phyloP scores from a whole-genome alignment of 495 filamentous ascomycete genomes.

The Penicillium flavigenum region DNA sequence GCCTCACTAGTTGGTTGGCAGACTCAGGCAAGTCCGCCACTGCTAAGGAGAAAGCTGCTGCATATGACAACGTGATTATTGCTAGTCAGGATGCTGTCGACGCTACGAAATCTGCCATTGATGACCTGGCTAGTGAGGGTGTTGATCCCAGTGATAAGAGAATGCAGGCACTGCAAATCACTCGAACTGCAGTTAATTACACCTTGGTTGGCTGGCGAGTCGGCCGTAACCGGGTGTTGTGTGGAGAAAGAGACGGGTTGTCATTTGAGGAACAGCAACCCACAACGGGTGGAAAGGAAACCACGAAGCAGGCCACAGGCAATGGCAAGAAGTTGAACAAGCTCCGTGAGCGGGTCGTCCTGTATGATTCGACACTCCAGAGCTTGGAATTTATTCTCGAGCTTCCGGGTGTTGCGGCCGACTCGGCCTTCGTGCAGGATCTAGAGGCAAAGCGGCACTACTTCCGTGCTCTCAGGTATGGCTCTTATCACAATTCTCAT shows the following conservation, averaged over 20 bases:
- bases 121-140: conserved; percentile 80
- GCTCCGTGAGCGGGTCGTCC: conserved; percentile 80
- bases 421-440: conserved; percentile 70
- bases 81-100: conserved; percentile 94
- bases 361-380: conserved; percentile 90
- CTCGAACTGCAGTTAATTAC: conserved; percentile 88
- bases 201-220: conserved; percentile 91
- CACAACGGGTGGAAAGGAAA: conserved; percentile 45
- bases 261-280: conserved; percentile 55
- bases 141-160: conserved; percentile 80
- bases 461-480: conserved; percentile 84
- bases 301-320: conserved; percentile 57
- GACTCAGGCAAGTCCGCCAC: conserved; percentile 40
- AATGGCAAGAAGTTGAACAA: conserved; percentile 69
- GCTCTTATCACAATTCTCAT: conserved; percentile 3
- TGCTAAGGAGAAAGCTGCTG: conserved; percentile 63
- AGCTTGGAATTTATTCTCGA: conserved; percentile 89
- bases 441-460: conserved; percentile 76
- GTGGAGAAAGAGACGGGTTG: conserved; percentile 74
- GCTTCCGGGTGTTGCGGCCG: conserved; percentile 86
- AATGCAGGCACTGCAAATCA: conserved; percentile 92
- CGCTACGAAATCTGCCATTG: conserved; percentile 86
- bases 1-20: conserved; percentile 48
- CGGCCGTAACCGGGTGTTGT: conserved; percentile 85
- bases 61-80: conserved; percentile 87